Evolutionary conservation across 2,329 filamentous ascomycete species (phyloP), one percentile per base, ranked within the genome.

Genomic region (Paracoccidioides lutzii): DNA sequence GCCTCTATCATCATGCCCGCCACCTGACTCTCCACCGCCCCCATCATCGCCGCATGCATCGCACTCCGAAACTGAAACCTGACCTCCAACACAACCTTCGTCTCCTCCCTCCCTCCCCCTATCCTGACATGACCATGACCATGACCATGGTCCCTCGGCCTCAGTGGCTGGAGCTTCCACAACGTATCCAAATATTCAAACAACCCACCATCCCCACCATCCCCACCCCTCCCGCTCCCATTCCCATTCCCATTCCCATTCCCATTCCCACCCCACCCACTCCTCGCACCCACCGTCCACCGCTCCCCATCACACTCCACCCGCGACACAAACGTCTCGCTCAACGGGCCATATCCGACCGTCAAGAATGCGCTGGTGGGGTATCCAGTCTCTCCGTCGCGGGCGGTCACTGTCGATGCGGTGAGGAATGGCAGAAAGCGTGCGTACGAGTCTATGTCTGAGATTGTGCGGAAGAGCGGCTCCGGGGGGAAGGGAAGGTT

Each of bases 391-490:
- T 48, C 58, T 5, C 58, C 72, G 5, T 87, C 85, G 80, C 85
- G 89, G 57, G 78, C 76, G 1, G 89, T 95, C 43, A 97, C 89
- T 58, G 77, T 79, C 41, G 87, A 90, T 48, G 76, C 77, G 45
- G 81, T 80, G 73, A 91, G 95, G 79, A 94, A 96, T 9, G 93
- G 93, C n/a, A 98, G 81, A 77, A 97, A 98, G 61, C 76, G 70
- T 41, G 79, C 76, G 80, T 98, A 98, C 60, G 82, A 82, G 70
- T 88, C 81, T 61, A 98, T 83, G 71, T 96, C 89, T 73, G 90
- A 83, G 69, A 98, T 90, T 55, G 96, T 80, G 62, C 78, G 77
- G 80, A 93, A 98, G 63, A 98, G 83, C 1, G 81, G 76, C 4
- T 71, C 65, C 37, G 82, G 76, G 0, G 83, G 74, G 76, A 94